phyloP scores from a whole-genome alignment of 352 stramenopile species.

The Pythium vanterpoolii region DNA sequence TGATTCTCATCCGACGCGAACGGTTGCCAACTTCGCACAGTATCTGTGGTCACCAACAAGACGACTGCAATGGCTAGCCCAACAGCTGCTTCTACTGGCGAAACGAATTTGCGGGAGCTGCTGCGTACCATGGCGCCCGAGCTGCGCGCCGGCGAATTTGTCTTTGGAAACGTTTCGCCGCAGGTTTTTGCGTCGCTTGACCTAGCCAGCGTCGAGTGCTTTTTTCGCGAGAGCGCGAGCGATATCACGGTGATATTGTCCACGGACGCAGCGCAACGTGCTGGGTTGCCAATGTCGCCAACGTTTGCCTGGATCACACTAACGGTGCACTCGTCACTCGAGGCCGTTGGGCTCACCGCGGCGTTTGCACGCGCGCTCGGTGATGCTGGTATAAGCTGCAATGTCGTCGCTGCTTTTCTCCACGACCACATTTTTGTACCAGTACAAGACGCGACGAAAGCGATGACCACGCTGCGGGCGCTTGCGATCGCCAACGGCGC shows the following conservation, averaged over 20 bases:
- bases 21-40: no score
- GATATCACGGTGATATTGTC: conserved; percentile 18
- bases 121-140: conserved; percentile 17
- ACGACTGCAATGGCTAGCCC: background rate
- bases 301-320: conserved; percentile 21
- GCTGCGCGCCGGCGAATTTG: conserved; percentile 9
- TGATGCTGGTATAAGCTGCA: conserved; percentile 17
- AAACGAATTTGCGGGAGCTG: conserved; percentile 13
- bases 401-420: conserved; percentile 17
- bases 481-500: conserved; percentile 11
- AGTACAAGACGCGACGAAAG: conserved; percentile 1
- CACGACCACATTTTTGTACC: conserved; percentile 24
- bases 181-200: conserved; percentile 13
- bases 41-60: no score
- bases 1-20: no score
- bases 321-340: conserved; percentile 20
- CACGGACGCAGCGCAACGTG: background rate
- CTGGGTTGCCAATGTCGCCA: conserved; percentile 1
- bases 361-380: conserved; percentile 15
- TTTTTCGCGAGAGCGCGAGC: conserved; percentile 16
- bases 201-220: conserved; percentile 4
- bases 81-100: background rate
- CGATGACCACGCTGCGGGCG: conserved; percentile 10
- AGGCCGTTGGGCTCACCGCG: conserved; percentile 18
- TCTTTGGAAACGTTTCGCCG: conserved; percentile 14